Percentiles rank a stretch among this genome's conserved stretches.
phyloP scores from a whole-genome alignment of 371 early-diverging fungal species.

The Haplosporangium sp. region DNA sequence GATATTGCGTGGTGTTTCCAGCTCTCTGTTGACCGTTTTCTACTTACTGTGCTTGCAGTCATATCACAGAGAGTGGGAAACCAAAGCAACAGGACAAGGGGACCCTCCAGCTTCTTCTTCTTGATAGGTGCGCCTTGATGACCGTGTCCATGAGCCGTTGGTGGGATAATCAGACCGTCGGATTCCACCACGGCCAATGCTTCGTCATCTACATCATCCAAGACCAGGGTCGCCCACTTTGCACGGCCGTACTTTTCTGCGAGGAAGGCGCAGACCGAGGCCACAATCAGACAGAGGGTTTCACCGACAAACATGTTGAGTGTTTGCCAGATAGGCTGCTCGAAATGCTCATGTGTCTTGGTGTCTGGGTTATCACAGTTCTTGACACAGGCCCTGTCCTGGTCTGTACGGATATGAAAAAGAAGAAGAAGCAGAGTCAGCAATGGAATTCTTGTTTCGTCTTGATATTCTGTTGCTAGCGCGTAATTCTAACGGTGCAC shows the following conservation, averaged over 20 bases:
- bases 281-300: conserved; percentile 71
- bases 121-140: conserved; percentile 7
- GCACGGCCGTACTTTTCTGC: conserved; percentile 55
- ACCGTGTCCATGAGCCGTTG: conserved; percentile 14
- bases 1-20: too few relatives aligned
- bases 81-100: conserved; percentile 77
- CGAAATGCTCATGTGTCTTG: conserved; percentile 79
- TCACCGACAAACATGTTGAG: conserved; percentile 97
- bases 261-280: conserved; percentile 30
- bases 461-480: too few relatives aligned
- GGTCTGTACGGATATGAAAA: conserved; percentile 40
- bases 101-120: conserved; percentile 47
- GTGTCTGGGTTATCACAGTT: conserved; percentile 88
- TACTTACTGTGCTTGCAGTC: conserved; percentile 85
- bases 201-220: conserved; percentile 44
- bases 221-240: conserved; percentile 52
- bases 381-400: conserved; percentile 89
- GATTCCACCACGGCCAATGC: conserved; percentile 59
- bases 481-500: too few relatives aligned
- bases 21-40: background rate
- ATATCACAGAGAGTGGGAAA: conserved; percentile 94
- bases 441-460: background rate
- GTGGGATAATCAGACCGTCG: conserved; percentile 26
- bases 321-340: conserved; percentile 98
- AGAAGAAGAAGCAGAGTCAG: background rate